A percentile compares a stretch with the other conserved stretches of the same genome.
Evolutionary conservation across 345 rosid species (phyloP).

Genomic region (Aurinia saxatilis): DNA sequence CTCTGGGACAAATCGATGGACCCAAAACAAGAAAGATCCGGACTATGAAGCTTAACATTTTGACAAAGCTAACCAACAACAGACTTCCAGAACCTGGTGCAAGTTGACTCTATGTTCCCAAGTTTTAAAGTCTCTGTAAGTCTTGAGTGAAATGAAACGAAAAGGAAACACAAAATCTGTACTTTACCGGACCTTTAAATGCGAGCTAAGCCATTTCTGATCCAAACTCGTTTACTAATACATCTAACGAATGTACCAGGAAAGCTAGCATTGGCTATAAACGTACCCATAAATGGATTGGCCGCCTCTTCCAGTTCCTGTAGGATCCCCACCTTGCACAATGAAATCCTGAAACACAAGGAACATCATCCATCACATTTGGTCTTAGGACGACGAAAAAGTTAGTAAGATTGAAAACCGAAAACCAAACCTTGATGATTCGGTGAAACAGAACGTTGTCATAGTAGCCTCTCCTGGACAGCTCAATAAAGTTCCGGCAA

Average conservation of each 20-base stretch:
- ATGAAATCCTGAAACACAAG: slow-evolving; percentile 69
- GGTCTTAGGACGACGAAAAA: neutral
- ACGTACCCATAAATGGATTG: slow-evolving; percentile 85
- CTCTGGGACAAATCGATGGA: neutral
- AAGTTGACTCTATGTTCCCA: neutral
- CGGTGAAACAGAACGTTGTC: slow-evolving; percentile 79
- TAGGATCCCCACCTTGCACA: slow-evolving; percentile 98
- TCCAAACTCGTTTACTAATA: neutral
- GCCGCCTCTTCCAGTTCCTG: slow-evolving; percentile 95
- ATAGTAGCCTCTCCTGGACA: slow-evolving; percentile 82
- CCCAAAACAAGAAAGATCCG: neutral
- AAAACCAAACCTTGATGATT: slow-evolving; percentile 64
- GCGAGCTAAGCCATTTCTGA: too few species aligned
- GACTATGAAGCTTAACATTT: neutral
- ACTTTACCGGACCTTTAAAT: too few species aligned
- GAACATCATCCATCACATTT: slow-evolving; percentile 4
- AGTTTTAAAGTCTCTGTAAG: neutral
- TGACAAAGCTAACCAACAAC: neutral
- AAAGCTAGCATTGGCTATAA: neutral
- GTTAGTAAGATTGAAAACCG: neutral
- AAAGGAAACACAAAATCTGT: too few species aligned
- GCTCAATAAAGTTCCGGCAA: slow-evolving; percentile 87
- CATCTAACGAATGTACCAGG: neutral
- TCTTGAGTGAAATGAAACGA: neutral
- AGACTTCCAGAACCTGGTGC: neutral